These are phyloP conservation scores for Cladosporium sp. DNA, from an alignment of 2,329 filamentous ascomycete genomes.

Conservation along the genomic window DNA sequence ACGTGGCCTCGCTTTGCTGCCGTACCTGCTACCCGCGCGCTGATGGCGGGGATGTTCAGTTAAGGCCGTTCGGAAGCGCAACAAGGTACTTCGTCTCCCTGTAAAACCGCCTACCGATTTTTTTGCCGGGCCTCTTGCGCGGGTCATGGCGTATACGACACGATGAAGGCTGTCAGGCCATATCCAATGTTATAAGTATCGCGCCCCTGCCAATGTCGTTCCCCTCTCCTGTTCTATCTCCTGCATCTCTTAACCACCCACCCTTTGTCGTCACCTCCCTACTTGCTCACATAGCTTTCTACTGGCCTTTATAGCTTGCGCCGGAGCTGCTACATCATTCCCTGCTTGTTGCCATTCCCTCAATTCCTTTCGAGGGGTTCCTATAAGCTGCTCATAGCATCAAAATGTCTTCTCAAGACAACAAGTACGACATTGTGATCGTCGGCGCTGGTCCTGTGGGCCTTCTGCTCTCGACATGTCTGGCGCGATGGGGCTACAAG, in stretches of 20 bases:
- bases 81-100: constrained; percentile 8
- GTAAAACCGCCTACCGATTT: constrained; percentile 11
- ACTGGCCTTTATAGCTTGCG: constrained; percentile 1
- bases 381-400: neutral
- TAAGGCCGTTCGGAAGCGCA: constrained; percentile 9
- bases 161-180: neutral
- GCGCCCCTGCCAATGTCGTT: neutral
- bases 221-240: neutral
- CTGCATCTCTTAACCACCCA: neutral
- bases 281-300: neutral
- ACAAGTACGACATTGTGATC: constrained; percentile 71
- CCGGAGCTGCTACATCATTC: neutral
- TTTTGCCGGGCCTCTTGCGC: neutral
- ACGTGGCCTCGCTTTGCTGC: neutral
- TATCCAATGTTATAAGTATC: constrained; percentile 9
- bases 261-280: neutral
- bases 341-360: neutral
- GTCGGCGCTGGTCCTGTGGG: constrained; percentile 88
- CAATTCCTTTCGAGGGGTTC: neutral
- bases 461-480: constrained; percentile 80
- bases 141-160: constrained; percentile 17
- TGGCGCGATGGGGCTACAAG: constrained; percentile 90
- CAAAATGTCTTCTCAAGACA: constrained; percentile 37
- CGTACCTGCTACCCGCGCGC: neutral
- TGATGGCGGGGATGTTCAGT: neutral